Conservation (phyloP, 495 filamentous ascomycete genomes). For the Viridothelium virens region DNA sequence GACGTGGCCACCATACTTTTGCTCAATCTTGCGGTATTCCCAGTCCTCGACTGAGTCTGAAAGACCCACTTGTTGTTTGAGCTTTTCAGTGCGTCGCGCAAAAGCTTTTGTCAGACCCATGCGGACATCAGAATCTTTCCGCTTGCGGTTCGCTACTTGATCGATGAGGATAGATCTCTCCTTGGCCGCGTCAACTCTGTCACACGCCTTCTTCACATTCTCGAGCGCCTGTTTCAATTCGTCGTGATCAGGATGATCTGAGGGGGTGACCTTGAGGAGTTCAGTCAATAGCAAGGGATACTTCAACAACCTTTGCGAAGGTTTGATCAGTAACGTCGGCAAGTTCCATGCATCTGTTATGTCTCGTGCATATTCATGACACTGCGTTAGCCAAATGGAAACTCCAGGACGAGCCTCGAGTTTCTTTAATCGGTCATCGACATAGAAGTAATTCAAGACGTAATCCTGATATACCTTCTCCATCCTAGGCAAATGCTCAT, state of each 20-base stretch:
- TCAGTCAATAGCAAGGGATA: conserved; percentile 79
- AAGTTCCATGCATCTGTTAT: conserved; percentile 89
- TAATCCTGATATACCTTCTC: conserved; percentile 81
- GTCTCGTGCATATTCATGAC: conserved; percentile 76
- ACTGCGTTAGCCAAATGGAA: conserved; percentile 85
- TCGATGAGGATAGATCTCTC: conserved; percentile 83
- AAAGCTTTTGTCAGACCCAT: conserved; percentile 77
- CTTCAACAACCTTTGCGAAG: conserved; percentile 83
- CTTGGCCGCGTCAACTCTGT: conserved; percentile 87
- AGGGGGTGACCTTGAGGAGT: conserved; percentile 68
- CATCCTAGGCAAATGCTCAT: conserved; percentile 63
- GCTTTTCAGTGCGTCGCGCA: conserved; percentile 73
- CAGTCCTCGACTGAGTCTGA: conserved; percentile 66
- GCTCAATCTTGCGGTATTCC: conserved; percentile 63
- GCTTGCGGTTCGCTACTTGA: conserved; percentile 75
- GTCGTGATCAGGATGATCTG: conserved; percentile 71
- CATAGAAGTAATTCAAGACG: conserved; percentile 75
- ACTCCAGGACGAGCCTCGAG: conserved; percentile 69
- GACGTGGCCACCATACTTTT: conserved; percentile 78
- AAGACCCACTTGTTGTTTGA: conserved; percentile 58
- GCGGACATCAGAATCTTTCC: conserved; percentile 83
- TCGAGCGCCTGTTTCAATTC: conserved; percentile 55
- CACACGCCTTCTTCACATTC: conserved; percentile 60
- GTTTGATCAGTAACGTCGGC: conserved; percentile 90
- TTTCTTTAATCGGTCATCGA: conserved; percentile 65